Evolutionary conservation across 208 protist species (phyloP).

Genomic region (Vickermania spadyakhi): DNA sequence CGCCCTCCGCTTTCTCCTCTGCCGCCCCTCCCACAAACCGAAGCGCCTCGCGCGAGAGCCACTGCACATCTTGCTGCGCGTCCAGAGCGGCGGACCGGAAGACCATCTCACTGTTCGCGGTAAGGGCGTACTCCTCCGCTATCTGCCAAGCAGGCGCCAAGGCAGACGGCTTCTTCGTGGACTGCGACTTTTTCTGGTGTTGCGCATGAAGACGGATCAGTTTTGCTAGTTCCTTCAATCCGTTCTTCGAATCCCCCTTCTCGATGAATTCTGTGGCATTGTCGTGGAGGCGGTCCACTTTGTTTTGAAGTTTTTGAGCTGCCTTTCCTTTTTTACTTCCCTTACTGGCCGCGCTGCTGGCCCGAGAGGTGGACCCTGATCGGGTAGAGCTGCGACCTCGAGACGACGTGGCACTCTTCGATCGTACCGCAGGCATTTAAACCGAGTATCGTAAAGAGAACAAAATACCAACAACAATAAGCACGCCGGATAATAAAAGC

Average conservation of each 20-base stretch:
- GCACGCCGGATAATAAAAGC: too few species aligned
- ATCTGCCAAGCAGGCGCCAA: conserved; percentile 18
- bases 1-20: conserved; percentile 2
- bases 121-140: conserved; percentile 31
- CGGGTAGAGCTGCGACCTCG: neutral
- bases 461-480: too few species aligned
- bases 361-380: neutral
- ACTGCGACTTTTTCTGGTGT: conserved; percentile 8
- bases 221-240: conserved; percentile 9
- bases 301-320: neutral
- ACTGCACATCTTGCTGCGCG: conserved; percentile 24
- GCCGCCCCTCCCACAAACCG: conserved; percentile 12
- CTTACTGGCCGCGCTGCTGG: neutral
- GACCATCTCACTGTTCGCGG: conserved; percentile 48
- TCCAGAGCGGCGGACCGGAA: conserved; percentile 30
- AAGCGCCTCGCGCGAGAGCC: conserved; percentile 38
- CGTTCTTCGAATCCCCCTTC: conserved; percentile 10
- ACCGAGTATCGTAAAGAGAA: too few species aligned
- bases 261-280: conserved; percentile 8
- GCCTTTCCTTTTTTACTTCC: neutral
- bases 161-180: neutral
- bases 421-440: too few species aligned
- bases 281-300: neutral
- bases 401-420: neutral
- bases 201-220: conserved; percentile 3